phyloP scores from a whole-genome alignment of 202 grass and related monocot genomes.

The Panicum hallii region DNA sequence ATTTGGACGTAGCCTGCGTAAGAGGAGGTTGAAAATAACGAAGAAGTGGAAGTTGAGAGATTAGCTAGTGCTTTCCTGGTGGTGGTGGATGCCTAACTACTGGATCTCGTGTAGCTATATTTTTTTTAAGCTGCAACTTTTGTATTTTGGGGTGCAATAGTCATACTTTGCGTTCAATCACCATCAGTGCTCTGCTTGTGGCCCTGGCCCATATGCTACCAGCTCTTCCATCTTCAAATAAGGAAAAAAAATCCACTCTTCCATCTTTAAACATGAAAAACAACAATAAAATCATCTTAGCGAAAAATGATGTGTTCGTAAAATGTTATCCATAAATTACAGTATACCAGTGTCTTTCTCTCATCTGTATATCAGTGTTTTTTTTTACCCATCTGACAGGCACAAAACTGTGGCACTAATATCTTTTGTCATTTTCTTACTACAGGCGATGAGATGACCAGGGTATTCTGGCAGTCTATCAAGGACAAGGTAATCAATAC shows the following conservation, averaged over 20 bases:
- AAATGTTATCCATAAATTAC: background rate
- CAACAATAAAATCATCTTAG: background rate
- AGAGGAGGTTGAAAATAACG: background rate
- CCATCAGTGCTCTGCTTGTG: background rate
- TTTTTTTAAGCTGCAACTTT: background rate
- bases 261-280: background rate
- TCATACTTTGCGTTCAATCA: background rate
- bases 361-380: too few species aligned
- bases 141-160: background rate
- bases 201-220: background rate
- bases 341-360: background rate
- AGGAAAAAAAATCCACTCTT: background rate
- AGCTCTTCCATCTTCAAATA: background rate
- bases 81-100: background rate
- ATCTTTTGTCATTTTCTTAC: constrained; percentile 26
- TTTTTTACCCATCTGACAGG: constrained; percentile 7
- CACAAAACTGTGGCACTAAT: background rate
- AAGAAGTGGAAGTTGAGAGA: background rate
- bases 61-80: background rate
- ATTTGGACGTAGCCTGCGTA: background rate
- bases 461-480: constrained; percentile 94
- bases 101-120: background rate
- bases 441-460: constrained; percentile 99
- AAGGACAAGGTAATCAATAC: constrained; percentile 85
- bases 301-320: background rate